Base-by-base conservation (phyloP, 2,329 filamentous ascomycete species). In the Penicillium sp. region DNA sequence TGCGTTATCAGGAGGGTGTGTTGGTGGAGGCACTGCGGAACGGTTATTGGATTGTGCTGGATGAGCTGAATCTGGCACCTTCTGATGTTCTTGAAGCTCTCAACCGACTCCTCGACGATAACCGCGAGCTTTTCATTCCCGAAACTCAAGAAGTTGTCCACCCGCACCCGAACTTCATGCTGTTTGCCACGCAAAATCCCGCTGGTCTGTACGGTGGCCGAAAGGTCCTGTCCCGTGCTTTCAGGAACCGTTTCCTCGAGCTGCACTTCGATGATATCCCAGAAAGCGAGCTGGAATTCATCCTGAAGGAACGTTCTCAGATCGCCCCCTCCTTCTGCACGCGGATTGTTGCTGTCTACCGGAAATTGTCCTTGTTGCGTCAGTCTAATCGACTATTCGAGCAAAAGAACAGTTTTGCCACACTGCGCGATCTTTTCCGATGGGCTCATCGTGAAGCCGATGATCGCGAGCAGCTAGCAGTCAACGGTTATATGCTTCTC, bases 211-310 rank as follows among this genome's bases (percentile, higher is more conserved):
- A 99, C 61, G 94, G 94, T 51, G 93, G 93, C 15, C 81, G 93
- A 60, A 99, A 99, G 65, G 83, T 88, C 0, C 76, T 99, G 7
- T 97, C 93, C 1, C 81, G 94, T 37, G 93, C 93, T 2, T 98
- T 99, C 70, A 83, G 94, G 48, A 99, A 98, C 67, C 82, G 93
- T 62, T 99, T 99, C 62, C 77, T 99, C 3, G 93, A 99, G 69
- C 75, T 99, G 4, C 93, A 98, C 68, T 97, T 95, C 61, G 93
- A 97, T 60, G 94, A 99, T 62, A 98, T 99, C 22, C 93, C 93
- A 0, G 88, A 97, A 64, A 84, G 88, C 55, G 94, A 99, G 64
- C 73, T 99, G 39, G 88, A 95, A 61, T 87, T 83, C 37, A 98
- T 99, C 60, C 68, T 99, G 31, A 87, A 94, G 64, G 84, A 88